Evolutionary conservation across 108 stramenopile species (phyloP), one percentile per base, ranked within the genome.

Genomic region (Hondaea fermentalgiana): DNA sequence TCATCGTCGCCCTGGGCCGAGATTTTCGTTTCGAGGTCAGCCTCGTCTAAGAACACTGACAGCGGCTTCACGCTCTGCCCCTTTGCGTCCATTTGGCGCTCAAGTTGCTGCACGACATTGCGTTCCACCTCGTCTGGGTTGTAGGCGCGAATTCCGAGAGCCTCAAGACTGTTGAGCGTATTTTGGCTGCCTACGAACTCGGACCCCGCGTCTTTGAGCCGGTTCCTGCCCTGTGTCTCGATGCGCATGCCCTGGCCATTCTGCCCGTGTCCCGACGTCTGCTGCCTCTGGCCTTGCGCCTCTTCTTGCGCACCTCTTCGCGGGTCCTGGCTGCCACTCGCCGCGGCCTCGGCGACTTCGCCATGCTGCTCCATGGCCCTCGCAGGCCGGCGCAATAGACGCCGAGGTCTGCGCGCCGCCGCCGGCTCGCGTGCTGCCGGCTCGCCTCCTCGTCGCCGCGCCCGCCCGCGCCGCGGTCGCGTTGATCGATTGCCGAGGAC

Each of bases 61-160:
- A 83, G 6, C 45, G 45, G 12, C 45, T 17, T 47, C 2, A 83
- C 51, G 25, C 45, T 53, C 64, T 69, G 6, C 1, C 76, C 49
- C 49, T 53, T 12, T 6, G 45, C 12, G 49, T 83, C 76, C 76
- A 83, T 83, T 23, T 83, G 76, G 51, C 49, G 49, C 49, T 83
- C 76, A 6, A 83, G 76, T 45, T 83, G 76, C 76, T 47, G 49
- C 76, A 53, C 76, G 23, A 83, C 76, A 53, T 83, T 83, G 51
- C 76, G 76, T 83, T 83, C 76, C 17, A 83, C 45, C 76, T 83
- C 76, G 76, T 47, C 76, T 16, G 76, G 76, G 51, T 83, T 83
- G 3, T 83, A 83, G 10, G 76, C 76, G 49, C 76, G 76, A 12
- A 83, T 53, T 14, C 76, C 76, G 25, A 83, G 51, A 43, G 45